phyloP scores from a whole-genome alignment of 2,329 filamentous ascomycete species.

The Paraphoma chrysanthemicola region DNA sequence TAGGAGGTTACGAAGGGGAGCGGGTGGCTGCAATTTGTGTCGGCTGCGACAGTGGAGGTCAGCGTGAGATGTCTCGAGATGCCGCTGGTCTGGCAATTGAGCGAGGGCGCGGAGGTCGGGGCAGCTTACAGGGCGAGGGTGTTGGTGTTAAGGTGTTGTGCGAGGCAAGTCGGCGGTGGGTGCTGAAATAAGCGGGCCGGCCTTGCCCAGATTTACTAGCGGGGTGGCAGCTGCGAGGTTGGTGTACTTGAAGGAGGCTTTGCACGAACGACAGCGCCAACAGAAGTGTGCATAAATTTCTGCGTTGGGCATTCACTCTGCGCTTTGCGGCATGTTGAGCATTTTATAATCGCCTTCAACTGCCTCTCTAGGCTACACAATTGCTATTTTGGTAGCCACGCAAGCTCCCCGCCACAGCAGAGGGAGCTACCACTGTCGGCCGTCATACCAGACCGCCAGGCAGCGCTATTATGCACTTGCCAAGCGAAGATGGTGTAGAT shows the following conservation, averaged over 20 bases:
- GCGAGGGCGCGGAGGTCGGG: conserved; percentile 32
- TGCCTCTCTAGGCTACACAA: conserved; percentile 34
- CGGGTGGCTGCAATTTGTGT: conserved; percentile 37
- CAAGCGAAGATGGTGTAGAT: conserved; percentile 11
- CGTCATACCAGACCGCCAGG: conserved; percentile 34
- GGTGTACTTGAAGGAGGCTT: conserved; percentile 30
- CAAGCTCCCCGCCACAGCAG: conserved; percentile 46
- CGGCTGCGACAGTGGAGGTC: conserved; percentile 41
- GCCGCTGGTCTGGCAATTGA: conserved; percentile 30
- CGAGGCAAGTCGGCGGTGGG: conserved; percentile 48
- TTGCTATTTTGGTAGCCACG: conserved; percentile 32
- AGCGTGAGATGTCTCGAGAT: conserved; percentile 31
- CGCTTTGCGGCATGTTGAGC: conserved; percentile 1
- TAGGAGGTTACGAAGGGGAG: conserved; percentile 39
- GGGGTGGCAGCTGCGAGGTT: conserved; percentile 45
- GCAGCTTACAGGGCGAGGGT: conserved; percentile 43
- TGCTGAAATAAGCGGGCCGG: conserved; percentile 52
- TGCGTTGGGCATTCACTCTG: conserved; percentile 3
- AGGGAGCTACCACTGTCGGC: conserved; percentile 28
- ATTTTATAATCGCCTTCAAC: conserved; percentile 20
- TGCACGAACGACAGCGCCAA: conserved; percentile 26
- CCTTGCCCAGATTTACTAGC: conserved; percentile 47
- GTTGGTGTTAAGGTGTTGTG: conserved; percentile 47
- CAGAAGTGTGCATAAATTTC: conserved; percentile 1
- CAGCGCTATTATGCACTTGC: conserved; percentile 38